Conservation (phyloP, 1,284 basidiomycete genomes). For the Rhodotorula sp. region DNA sequence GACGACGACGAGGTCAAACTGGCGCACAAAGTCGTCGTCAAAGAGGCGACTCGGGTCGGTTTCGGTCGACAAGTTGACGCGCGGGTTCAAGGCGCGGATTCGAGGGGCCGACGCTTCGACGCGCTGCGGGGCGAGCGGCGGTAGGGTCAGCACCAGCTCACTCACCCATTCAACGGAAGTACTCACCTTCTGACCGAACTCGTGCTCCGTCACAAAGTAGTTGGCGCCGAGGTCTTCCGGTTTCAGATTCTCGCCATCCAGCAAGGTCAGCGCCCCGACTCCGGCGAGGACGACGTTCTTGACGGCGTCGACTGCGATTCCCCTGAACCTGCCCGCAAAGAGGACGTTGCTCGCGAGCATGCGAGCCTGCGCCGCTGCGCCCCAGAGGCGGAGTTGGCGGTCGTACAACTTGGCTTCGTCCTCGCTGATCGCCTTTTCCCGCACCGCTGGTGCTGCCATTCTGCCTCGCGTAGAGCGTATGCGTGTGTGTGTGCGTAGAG, state of each 20-base stretch:
- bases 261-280: conserved; percentile 58
- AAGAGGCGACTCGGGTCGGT: conserved; percentile 50
- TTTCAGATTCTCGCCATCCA: conserved; percentile 55
- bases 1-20: conserved; percentile 50
- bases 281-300: conserved; percentile 76
- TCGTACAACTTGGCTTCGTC: conserved; percentile 89
- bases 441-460: not conserved
- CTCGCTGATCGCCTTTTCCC: conserved; percentile 45
- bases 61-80: conserved; percentile 74
- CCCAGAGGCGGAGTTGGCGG: conserved; percentile 88
- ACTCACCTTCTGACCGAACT: conserved; percentile 79
- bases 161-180: too few species aligned
- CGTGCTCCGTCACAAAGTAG: conserved; percentile 90
- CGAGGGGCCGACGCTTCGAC: conserved; percentile 77
- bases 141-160: not conserved
- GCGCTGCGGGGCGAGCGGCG: conserved; percentile 57
- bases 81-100: conserved; percentile 86
- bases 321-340: conserved; percentile 69
- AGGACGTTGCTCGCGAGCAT: conserved; percentile 93
- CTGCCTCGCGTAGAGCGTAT: too few species aligned
- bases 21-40: conserved; percentile 52
- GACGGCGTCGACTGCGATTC: conserved; percentile 89
- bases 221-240: conserved; percentile 82
- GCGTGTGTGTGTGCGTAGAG: too few species aligned
- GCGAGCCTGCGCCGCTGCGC: conserved; percentile 87